phyloP scores from a whole-genome alignment of 306 rosid species.

The Vicia faba region DNA sequence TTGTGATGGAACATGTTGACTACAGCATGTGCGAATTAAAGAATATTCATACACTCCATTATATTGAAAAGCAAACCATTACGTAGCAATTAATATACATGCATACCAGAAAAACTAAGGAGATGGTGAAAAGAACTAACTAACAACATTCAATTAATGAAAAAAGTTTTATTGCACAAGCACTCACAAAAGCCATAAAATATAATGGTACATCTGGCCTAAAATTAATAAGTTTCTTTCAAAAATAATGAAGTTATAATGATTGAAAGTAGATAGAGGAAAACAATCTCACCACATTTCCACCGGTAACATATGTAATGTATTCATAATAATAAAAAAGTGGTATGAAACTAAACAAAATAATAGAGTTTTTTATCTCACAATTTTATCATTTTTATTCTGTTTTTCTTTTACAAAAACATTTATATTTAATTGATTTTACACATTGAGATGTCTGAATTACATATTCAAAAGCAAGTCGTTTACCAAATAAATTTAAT shows the following conservation, averaged over 20 bases:
- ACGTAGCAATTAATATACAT: constrained; percentile 23
- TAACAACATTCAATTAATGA: constrained; percentile 42
- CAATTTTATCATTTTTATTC: too few species aligned
- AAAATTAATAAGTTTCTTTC: constrained; percentile 25
- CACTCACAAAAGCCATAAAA: constrained; percentile 36
- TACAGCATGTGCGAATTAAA: constrained; percentile 31
- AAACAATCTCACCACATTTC: constrained; percentile 40
- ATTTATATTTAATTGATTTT: too few species aligned
- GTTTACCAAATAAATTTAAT: too few species aligned
- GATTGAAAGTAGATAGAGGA: constrained; percentile 40
- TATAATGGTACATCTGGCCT: constrained; percentile 36
- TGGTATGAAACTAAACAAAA: too few species aligned
- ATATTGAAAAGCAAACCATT: constrained; percentile 38
- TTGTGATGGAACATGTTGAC: constrained; percentile 49
- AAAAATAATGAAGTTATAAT: constrained; percentile 42
- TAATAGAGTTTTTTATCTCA: too few species aligned
- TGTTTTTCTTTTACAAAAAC: too few species aligned
- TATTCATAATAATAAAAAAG: too few species aligned
- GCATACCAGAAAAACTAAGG: constrained; percentile 35
- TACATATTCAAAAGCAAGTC: too few species aligned
- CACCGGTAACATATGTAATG: too few species aligned
- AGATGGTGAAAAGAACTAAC: constrained; percentile 43
- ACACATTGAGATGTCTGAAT: too few species aligned
- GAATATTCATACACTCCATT: constrained; percentile 35
- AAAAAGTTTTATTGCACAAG: constrained; percentile 30